Conservation (phyloP, 2,329 filamentous ascomycete species). For the Sclerotinia minor region DNA sequence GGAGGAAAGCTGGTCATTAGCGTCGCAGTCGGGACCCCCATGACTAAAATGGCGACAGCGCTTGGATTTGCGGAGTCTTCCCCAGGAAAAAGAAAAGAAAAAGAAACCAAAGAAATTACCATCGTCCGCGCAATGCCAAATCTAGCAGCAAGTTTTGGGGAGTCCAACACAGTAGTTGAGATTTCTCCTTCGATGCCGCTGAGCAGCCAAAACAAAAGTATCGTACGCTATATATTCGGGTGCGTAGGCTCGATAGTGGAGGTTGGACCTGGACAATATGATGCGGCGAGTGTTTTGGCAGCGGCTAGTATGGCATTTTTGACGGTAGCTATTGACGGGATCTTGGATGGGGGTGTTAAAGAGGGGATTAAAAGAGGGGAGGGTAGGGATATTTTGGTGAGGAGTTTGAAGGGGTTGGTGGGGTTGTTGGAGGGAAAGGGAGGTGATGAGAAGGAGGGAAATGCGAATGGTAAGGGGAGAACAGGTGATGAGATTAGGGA, state of each 20-base stretch:
- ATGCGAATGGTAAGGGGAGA: conserved; percentile 50
- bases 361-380: conserved; percentile 74
- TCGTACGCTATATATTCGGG: conserved; percentile 76
- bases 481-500: conserved; percentile 75
- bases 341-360: conserved; percentile 74
- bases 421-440: conserved; percentile 50
- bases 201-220: conserved; percentile 31
- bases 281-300: conserved; percentile 70
- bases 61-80: conserved; percentile 54
- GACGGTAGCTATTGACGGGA: conserved; percentile 71
- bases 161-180: conserved; percentile 77
- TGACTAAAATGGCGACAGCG: conserved; percentile 60
- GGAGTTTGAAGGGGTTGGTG: conserved; percentile 61
- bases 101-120: conserved; percentile 46
- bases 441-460: background rate
- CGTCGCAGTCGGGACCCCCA: conserved; percentile 76
- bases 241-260: conserved; percentile 70
- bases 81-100: background rate
- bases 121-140: conserved; percentile 84
- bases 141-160: conserved; percentile 73
- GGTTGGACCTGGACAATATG: conserved; percentile 67
- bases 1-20: conserved; percentile 79
- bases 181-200: conserved; percentile 6
- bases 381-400: conserved; percentile 74
- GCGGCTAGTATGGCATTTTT: conserved; percentile 76